Percentiles rank a stretch among this genome's conserved stretches.
Conservation (phyloP, 176 grass and related monocot species). For the Lolium perenne region DNA sequence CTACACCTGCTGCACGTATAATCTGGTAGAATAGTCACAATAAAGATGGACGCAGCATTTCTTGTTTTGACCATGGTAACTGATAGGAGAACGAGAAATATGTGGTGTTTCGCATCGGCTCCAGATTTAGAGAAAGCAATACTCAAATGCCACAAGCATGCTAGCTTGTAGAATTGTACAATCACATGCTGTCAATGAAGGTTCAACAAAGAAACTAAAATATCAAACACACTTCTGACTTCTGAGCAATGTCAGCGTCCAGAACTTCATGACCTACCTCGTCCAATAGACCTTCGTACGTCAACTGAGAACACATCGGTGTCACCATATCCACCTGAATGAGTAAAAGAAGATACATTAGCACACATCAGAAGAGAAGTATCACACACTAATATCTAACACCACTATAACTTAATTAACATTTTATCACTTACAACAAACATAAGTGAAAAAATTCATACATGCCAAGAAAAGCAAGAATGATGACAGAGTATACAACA, state of each 20-base stretch:
- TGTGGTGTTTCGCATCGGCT: no score
- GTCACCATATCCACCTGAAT: conserved; percentile 97
- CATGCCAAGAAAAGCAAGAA: conserved; percentile 2
- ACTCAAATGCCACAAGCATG: not conserved
- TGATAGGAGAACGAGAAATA: not conserved
- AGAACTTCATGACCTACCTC: conserved; percentile 61
- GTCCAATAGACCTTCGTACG: conserved; percentile 96
- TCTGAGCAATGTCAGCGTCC: not conserved
- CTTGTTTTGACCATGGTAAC: conserved; percentile 1
- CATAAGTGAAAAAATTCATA: conserved; percentile 8
- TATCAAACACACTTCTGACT: conserved; percentile 4
- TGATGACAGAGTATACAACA: conserved; percentile 6
- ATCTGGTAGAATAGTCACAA: conserved; percentile 7
- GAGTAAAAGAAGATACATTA: conserved; percentile 18
- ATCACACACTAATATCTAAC: not conserved
- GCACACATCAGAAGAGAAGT: not conserved
- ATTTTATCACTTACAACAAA: conserved; percentile 9
- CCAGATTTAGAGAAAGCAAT: not conserved
- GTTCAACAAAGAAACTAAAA: conserved; percentile 29
- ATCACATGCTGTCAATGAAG: not conserved
- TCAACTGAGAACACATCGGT: conserved; percentile 95
- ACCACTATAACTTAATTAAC: not conserved
- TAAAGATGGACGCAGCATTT: conserved; percentile 18
- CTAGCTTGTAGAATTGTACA: not conserved
- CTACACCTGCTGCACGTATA: not conserved